These are phyloP conservation scores for Pisolithus microcarpus DNA, from an alignment of 768 basidiomycete genomes.

Conservation along the genomic window DNA sequence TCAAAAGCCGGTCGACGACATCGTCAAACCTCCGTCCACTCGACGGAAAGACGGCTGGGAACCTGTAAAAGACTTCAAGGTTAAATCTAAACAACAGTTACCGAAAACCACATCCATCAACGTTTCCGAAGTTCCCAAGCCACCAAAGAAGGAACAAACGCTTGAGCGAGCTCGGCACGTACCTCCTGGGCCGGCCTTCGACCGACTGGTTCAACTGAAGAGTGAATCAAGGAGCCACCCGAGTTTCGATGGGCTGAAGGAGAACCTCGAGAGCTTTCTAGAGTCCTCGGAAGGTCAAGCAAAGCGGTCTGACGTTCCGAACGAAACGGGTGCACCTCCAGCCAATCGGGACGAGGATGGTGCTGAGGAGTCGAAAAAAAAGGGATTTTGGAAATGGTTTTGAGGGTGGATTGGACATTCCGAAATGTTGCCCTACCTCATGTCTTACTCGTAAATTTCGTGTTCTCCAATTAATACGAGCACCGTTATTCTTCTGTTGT, in stretches of 20 bases:
- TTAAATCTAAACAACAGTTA: background rate
- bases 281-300: background rate
- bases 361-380: background rate
- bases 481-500: too few relatives aligned
- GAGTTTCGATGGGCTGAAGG: conserved; percentile 14
- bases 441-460: background rate
- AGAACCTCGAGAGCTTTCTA: conserved; percentile 17
- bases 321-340: background rate
- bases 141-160: background rate
- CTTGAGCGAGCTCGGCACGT: background rate
- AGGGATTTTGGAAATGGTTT: conserved; percentile 4
- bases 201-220: background rate
- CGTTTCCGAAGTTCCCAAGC: background rate
- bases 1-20: background rate
- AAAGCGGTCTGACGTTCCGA: background rate
- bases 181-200: background rate
- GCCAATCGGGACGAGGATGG: background rate
- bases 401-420: conserved; percentile 1
- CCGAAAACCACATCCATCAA: background rate
- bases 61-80: conserved; percentile 16
- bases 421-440: background rate
- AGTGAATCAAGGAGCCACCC: background rate
- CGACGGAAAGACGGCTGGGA: conserved; percentile 13
- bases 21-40: background rate
- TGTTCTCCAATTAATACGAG: background rate